Evolutionary conservation across 768 basidiomycete genomes (phyloP), one percentile per base, ranked within the genome.

Genomic region (Pleurotus djamor): DNA sequence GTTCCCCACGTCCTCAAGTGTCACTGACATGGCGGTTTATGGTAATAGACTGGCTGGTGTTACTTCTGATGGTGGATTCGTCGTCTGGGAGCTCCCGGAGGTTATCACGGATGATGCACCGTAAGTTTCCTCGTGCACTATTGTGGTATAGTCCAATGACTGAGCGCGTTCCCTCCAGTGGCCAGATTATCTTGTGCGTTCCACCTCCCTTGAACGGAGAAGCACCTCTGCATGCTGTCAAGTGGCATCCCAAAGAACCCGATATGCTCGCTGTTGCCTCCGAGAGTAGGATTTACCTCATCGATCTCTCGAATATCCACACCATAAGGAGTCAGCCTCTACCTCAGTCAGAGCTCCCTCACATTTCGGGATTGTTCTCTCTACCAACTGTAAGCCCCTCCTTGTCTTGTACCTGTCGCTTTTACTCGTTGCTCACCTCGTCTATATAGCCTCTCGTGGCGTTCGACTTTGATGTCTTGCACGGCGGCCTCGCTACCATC

Each of bases 41-140:
- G 87, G 85, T 21, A 92, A 92, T 70, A 78, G 92, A 48, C 83
- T 94, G 34, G 92, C 91, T 2, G 93, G 91, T 5, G 87, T 94
- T 9, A 94, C 92, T 0, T 90, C 89, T 2, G 92, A 94, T 65
- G 92, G 92, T 60, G 92, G 92, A 43, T 91, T 94, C 64, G 89
- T 94, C 35, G 88, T 94, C 5, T 94, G 92, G 92, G 89, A 94
- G 68, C 68, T 94, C 28, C 92, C 92, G 34, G 87, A 89, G 55
- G 70, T 87, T 56, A 91, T 94, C 68, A 91, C 86, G 10, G 92
- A 94, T 66, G 92, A 94, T 72, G 90, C 89, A 35, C 88, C 89
- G 91, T 92, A 74, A 69, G 90, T 84, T 47, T 28, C 1, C 16
- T 48, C 52, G 13, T 12, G 35, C 47, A 35, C 61, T 61, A 57